Conservation (phyloP, 192 early-diverging fungal genomes). For the Piromyces sp. region DNA sequence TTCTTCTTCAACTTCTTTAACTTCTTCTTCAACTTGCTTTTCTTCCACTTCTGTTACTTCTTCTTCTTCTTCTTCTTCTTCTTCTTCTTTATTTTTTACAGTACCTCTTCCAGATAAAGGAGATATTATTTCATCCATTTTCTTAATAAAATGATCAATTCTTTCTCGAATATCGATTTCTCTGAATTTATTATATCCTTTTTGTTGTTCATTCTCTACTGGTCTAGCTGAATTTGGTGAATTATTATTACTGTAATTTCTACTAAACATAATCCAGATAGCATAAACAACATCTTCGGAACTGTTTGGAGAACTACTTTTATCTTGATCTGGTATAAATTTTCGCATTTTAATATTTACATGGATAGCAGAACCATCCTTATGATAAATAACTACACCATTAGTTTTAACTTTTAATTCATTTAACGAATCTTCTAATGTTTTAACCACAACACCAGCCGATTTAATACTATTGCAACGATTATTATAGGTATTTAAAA, state of each 20-base stretch:
- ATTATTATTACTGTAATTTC: slow-evolving; percentile 25
- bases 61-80: neutral
- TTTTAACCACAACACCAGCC: neutral
- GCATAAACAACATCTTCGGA: slow-evolving; percentile 27
- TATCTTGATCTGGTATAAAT: slow-evolving; percentile 4
- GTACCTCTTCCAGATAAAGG: slow-evolving; percentile 17
- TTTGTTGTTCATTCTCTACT: neutral
- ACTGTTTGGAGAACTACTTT: slow-evolving; percentile 4
- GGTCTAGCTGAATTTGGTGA: slow-evolving; percentile 5
- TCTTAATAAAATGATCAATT: slow-evolving; percentile 5
- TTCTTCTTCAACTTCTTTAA: neutral
- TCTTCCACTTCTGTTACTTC: too few relatives aligned
- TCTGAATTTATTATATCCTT: slow-evolving; percentile 4
- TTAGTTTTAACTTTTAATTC: slow-evolving; percentile 2
- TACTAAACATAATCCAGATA: slow-evolving; percentile 39
- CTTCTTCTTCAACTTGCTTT: neutral
- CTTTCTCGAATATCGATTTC: neutral
- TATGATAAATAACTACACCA: slow-evolving; percentile 33
- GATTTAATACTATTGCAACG: neutral
- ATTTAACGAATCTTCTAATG: neutral
- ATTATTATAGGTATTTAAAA: neutral
- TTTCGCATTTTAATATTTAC: slow-evolving; percentile 40
- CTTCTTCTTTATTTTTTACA: neutral
- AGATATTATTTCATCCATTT: neutral
- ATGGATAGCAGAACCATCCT: slow-evolving; percentile 37